Evolutionary conservation across 768 basidiomycete genomes (phyloP).

Genomic region (Dendrothele bispora): DNA sequence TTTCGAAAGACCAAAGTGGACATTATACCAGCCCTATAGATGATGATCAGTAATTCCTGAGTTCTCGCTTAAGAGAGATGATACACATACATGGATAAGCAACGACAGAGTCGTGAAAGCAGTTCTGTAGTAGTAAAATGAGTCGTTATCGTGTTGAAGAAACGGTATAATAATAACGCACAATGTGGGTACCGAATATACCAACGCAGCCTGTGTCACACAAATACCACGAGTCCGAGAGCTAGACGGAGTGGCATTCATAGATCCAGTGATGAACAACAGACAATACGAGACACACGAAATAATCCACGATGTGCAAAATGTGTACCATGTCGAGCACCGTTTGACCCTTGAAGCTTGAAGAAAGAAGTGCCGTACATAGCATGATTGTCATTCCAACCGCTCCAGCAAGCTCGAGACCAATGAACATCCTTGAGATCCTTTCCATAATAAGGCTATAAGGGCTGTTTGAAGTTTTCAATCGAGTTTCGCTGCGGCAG

Average conservation of each 20-base stretch:
- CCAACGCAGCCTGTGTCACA: constrained; percentile 7
- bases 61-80: neutral
- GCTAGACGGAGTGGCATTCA: neutral
- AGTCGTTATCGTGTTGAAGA: neutral
- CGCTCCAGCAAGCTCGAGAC: constrained; percentile 3
- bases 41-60: neutral
- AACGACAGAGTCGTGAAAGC: constrained; percentile 8
- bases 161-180: neutral
- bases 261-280: neutral
- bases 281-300: constrained; percentile 5
- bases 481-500: no score
- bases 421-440: no score
- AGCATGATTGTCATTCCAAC: constrained; percentile 5
- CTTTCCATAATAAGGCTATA: no score
- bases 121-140: neutral
- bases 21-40: constrained; percentile 12
- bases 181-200: constrained; percentile 13
- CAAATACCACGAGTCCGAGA: constrained; percentile 5
- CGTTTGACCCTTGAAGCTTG: neutral
- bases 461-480: no score
- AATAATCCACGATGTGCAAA: constrained; percentile 3
- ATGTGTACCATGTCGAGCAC: constrained; percentile 4
- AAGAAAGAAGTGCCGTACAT: constrained; percentile 3
- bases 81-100: constrained; percentile 7
- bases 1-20: constrained; percentile 9